Base-by-base conservation (phyloP, 2,329 filamentous ascomycete genomes). In the Malbranchea zuffiana region DNA sequence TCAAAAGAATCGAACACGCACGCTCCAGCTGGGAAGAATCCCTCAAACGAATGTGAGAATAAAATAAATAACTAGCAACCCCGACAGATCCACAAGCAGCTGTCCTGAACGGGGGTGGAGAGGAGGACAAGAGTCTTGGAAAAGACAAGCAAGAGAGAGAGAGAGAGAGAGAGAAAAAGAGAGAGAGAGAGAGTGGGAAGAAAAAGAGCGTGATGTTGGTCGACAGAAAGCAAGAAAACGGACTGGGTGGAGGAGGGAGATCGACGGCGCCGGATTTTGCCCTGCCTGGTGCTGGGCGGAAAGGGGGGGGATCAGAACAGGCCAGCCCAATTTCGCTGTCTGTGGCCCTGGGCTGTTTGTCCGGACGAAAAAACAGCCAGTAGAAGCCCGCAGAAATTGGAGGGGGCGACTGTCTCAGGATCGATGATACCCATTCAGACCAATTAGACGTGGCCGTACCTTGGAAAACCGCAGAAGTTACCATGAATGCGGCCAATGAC, bases 201-300 rank as follows among this genome's bases (percentile, higher is more conserved):
- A 15, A 36, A 36, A 19, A 20, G 25, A 36, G 34, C 13, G 24
- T n/a, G 16, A 27, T 21, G 25, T 18, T n/a, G n/a, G n/a, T 16
- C 3, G 29, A 31, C n/a, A 29, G 24, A 13, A 16, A 26, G 21
- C 18, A n/a, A 29, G 23, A 17, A 39, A 29, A 15, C 19, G 28
- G 33, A 37, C 28, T 30, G 39, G 23, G 23, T 26, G 25, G 26
- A 19, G 37, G 32, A 40, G 37, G 32, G 32, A 16, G 37, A 35
- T 40, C 32, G 32, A 35, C 34, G 18, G 16, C 35, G 19, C 27
- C 13, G n/a, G 20, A 21, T 10, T 23, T 17, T 21, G 3, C n/a
- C 6, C 24, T n/a, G n/a, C n/a, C n/a, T n/a, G n/a, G n/a, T n/a
- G n/a, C n/a, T n/a, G n/a, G n/a, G n/a, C 18, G 35, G 21, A 12